Base-by-base conservation (phyloP, 305 asterid genomes). In the Fraxinus sp. region DNA sequence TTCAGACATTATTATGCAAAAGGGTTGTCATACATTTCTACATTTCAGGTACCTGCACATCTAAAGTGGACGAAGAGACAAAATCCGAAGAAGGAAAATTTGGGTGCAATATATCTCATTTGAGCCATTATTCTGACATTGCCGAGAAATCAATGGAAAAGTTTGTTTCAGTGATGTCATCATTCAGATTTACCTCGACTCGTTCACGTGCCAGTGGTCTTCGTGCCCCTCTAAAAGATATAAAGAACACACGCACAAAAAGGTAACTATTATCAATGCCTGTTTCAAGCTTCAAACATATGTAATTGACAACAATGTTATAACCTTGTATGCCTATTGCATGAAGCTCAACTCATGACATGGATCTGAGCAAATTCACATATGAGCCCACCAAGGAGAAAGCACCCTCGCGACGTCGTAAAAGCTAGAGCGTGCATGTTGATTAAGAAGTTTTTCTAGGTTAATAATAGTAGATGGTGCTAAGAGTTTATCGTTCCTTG, bases 121-220 rank as follows among this genome's bases (percentile, higher is more conserved):
- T 96, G 88, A 92, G 89, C 7, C 88, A 87, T 26, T 96, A 92
- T 75, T 90, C 97, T 52, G 84, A 91, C 71, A 92, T 93, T 88
- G 96, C 98, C 0, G 97, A 92, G 88, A 93, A 91, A 82, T 94
- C 99, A 11, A 88, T 96, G 91, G 96, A 96, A 10, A 93, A 84
- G 26, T 94, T 96, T 82, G 95, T 90, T 74, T 91, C 97, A 0
- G 90, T 89, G 57, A 84, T 96, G 79, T 96, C 99, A 78, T 93
- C 99, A 32, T 96, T 91, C 86, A 89, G 86, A 83, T 96, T 86
- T 91, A 91, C 86, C 80, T 87, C 92, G 77, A 88, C 88, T 46
- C 98, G 99, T 80, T 93, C 97, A 14, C 96, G 98, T 82, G 98
- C 95, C 11, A 93, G 97, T 86, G 98, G 98, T 49, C 98, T 96